Base-by-base conservation (phyloP, 352 stramenopile species). In the Pythium biforme region DNA sequence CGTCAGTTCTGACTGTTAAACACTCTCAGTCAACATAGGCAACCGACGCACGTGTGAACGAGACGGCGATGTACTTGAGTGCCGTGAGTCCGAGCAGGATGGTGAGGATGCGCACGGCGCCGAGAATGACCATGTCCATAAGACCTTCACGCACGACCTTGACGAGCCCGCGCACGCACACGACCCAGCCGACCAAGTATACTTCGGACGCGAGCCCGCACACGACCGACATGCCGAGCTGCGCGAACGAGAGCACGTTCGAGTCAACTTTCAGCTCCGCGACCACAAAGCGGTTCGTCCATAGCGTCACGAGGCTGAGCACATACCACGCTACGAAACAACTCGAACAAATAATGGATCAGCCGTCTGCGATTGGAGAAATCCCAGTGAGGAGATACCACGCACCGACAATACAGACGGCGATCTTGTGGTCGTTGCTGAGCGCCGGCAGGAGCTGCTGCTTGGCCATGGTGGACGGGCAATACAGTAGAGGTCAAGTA, bases 61-160 rank as follows among this genome's bases (percentile, higher is more conserved):
- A 97, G 27, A 97, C 89, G 6, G 89, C 83, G 51, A 97, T 95
- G 65, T 97, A 96, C 69, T 96, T 92, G 33, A 97, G 82, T 55
- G 90, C 85, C 15, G 91, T 95, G 34, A 97, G 83, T 12, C 88
- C 88, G 12, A 97, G 68, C n/a, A 97, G 66, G 17, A 97, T 83
- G 0, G 90, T 96, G 51, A 95, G 70, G 49, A 92, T 91, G 46
- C 90, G 87, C 25, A 96, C 82, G 23, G 69, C 76, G 48, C 83
- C 80, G n/a, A 94, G 79, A 41, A 92, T 63, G 27, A 92, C 64
- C 79, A 94, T 94, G 73, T 94, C 84, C 64, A 91, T 92, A 25
- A 90, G 74, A 15, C 83, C 79, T 46, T 90, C 71, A 19, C 70
- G 59, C 45, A 88, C 49, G 20, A 88, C 62, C 62, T 86, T 81